Evolutionary conservation across 768 basidiomycete genomes (phyloP).

Genomic region (Macrolepiota fuliginosa): DNA sequence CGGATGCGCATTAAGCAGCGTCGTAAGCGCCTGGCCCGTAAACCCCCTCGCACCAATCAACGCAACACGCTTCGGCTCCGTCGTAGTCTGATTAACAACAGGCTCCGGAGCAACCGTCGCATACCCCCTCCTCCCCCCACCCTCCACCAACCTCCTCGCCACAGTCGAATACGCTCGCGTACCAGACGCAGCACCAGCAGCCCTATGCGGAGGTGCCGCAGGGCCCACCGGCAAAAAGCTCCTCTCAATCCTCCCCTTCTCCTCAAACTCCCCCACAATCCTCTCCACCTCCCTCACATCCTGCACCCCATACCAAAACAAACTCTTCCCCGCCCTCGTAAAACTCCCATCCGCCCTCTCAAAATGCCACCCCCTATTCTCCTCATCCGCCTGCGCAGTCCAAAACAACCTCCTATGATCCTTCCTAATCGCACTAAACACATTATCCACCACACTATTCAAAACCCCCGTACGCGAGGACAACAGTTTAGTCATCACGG

Average conservation of each 20-base stretch:
- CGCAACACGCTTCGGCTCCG: constrained; percentile 83
- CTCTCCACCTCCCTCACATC: constrained; percentile 90
- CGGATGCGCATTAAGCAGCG: constrained; percentile 86
- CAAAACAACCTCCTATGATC: constrained; percentile 94
- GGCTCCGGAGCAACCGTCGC: constrained; percentile 57
- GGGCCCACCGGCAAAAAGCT: constrained; percentile 88
- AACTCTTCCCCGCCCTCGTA: constrained; percentile 86
- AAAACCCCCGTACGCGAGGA: constrained; percentile 85
- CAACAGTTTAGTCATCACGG: constrained; percentile 92
- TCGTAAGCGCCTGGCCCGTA: constrained; percentile 91
- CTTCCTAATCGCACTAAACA: constrained; percentile 94
- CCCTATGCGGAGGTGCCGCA: constrained; percentile 56
- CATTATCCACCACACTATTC: constrained; percentile 95
- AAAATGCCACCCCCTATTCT: constrained; percentile 98
- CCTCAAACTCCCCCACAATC: constrained; percentile 72
- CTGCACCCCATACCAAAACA: constrained; percentile 98
- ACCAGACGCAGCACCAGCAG: constrained; percentile 33
- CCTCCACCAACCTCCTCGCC: constrained; percentile 37
- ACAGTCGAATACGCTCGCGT: constrained; percentile 58
- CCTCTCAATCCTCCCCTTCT: constrained; percentile 80
- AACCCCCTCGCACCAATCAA: constrained; percentile 95
- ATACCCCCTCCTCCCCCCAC: constrained; percentile 66
- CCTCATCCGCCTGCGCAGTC: constrained; percentile 96
- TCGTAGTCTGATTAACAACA: constrained; percentile 31
- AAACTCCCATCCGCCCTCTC: constrained; percentile 98